Evolutionary conservation across 306 rosid species (phyloP).

Genomic region (Medicago arabica): DNA sequence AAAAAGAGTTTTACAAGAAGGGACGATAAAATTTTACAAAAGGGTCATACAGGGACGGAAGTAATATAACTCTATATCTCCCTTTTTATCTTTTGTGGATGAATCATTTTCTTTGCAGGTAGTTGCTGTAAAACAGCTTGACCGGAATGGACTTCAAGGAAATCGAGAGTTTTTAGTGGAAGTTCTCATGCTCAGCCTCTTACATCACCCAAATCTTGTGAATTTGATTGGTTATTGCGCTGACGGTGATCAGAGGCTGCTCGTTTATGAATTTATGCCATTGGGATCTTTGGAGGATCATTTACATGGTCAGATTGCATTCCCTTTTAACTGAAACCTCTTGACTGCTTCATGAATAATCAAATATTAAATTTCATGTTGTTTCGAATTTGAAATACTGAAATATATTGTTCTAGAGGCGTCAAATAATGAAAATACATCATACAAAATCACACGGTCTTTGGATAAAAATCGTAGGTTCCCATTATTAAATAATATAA

Average conservation of each 20-base stretch:
- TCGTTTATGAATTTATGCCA: conserved; percentile 99
- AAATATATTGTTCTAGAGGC: no score
- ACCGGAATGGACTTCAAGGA: conserved; percentile 98
- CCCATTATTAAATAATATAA: no score
- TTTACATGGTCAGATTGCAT: conserved; percentile 79
- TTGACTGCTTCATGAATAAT: background rate
- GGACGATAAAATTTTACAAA: background rate
- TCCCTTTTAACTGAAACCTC: conserved; percentile 42
- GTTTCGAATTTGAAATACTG: background rate
- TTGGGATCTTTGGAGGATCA: conserved; percentile 99
- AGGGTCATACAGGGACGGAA: background rate
- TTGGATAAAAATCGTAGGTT: no score
- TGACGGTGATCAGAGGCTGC: conserved; percentile 97
- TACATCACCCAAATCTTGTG: conserved; percentile 97
- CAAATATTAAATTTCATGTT: conserved; percentile 20
- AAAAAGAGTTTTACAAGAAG: background rate
- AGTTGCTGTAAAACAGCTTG: conserved; percentile 99
- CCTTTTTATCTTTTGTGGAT: conserved; percentile 27
- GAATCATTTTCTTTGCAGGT: conserved; percentile 64
- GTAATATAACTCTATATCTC: conserved; percentile 7
- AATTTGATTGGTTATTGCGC: conserved; percentile 98
- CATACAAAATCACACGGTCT: no score
- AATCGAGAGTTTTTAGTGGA: conserved; percentile 97
- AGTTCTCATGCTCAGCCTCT: conserved; percentile 99
- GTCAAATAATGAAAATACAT: no score